A percentile compares a stretch with the other conserved stretches of the same genome.
These are phyloP conservation scores for Paecilomyces dactylethromorphus DNA, from an alignment of 2,329 filamentous ascomycete genomes.

Conservation along the genomic window DNA sequence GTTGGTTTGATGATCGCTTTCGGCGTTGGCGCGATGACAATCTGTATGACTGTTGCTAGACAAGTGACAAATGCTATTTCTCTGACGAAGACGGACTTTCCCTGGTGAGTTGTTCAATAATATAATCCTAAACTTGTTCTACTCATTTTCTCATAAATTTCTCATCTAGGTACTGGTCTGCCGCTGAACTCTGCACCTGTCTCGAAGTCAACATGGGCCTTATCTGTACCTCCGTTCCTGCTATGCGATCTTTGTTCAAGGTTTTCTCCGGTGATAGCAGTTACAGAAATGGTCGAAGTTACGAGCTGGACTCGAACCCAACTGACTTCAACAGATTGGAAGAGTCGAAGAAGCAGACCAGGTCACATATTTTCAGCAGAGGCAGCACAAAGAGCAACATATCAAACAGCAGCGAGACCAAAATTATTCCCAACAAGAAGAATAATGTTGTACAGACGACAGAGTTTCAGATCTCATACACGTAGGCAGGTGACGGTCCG, in stretches of 20 bases:
- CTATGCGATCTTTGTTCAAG: constrained; percentile 2
- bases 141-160: neutral
- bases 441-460: too few relatives aligned
- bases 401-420: too few relatives aligned
- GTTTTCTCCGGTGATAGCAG: constrained; percentile 34
- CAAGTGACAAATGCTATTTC: neutral
- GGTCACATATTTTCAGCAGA: too few relatives aligned
- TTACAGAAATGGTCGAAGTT: too few relatives aligned
- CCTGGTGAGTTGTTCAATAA: neutral
- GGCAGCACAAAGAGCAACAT: too few relatives aligned
- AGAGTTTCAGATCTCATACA: too few relatives aligned
- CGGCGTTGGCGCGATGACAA: neutral
- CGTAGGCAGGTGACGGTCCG: too few relatives aligned
- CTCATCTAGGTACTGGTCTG: neutral
- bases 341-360: too few relatives aligned
- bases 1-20: neutral
- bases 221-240: constrained; percentile 6
- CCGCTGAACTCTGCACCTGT: neutral
- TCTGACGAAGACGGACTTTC: neutral
- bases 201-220: constrained; percentile 5
- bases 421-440: too few relatives aligned
- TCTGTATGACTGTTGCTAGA: neutral
- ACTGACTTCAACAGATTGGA: too few relatives aligned
- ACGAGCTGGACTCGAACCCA: too few relatives aligned
- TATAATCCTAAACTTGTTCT: too few relatives aligned